Percentiles rank a stretch among this genome's conserved stretches.
These are phyloP conservation scores for Rhododendron simsii DNA, from an alignment of 148 eudicot genomes.

Conservation along the genomic window DNA sequence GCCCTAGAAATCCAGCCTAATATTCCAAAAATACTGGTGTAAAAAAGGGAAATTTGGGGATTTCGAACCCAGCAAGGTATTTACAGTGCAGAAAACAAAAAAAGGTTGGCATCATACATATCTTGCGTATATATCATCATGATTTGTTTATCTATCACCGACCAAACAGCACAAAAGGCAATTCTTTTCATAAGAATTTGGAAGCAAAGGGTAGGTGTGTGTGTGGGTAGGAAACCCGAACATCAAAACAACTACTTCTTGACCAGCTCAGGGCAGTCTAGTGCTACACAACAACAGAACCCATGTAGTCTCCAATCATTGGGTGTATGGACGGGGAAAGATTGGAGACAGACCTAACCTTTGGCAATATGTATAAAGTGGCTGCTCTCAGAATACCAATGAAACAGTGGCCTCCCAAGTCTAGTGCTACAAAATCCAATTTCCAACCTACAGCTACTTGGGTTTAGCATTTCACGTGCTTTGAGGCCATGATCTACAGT, in stretches of 20 bases:
- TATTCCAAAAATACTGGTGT: neutral
- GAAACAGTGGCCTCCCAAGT: no score
- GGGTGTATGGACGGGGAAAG: no score
- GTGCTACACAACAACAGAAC: neutral
- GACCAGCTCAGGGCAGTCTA: neutral
- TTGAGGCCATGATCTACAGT: neutral
- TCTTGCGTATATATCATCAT: neutral
- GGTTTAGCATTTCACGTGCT: neutral
- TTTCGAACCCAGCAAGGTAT: neutral
- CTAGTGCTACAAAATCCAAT: neutral
- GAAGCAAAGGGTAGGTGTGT: neutral
- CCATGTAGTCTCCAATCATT: no score
- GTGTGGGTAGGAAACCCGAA: neutral
- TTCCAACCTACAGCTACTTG: neutral
- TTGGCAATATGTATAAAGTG: no score
- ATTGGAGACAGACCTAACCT: no score
- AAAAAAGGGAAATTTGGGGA: neutral
- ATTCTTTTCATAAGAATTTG: neutral
- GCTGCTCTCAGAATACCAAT: no score
- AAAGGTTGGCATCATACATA: neutral
- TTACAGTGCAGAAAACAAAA: neutral
- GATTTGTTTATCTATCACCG: neutral
- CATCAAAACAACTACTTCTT: neutral
- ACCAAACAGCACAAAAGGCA: neutral
- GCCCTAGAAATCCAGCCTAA: neutral